A percentile compares a stretch with the other conserved stretches of the same genome.
phyloP scores from a whole-genome alignment of 192 early-diverging fungal genomes.

The Podila minutissima region DNA sequence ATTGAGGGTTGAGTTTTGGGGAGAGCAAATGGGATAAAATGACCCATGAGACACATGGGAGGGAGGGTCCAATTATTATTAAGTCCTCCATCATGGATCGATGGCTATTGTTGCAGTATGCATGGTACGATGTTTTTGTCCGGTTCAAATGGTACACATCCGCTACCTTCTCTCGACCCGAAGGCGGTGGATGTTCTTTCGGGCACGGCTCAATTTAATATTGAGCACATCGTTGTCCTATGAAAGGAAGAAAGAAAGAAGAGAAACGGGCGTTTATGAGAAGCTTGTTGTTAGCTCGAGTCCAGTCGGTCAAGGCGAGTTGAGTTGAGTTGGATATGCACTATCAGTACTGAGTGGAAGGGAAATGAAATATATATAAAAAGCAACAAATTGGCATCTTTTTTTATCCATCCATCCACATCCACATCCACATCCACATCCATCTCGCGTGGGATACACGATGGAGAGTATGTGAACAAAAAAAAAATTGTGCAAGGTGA shows the following conservation, averaged over 20 bases:
- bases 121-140: background rate
- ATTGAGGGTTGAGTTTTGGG: too few species aligned
- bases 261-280: background rate
- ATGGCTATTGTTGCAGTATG: constrained; percentile 1
- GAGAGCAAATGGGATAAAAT: too few species aligned
- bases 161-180: constrained; percentile 56
- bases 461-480: too few species aligned
- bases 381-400: too few species aligned
- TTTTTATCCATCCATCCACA: too few species aligned
- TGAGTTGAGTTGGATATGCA: too few species aligned
- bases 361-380: too few species aligned
- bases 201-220: constrained; percentile 50
- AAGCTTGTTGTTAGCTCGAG: background rate
- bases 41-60: too few species aligned
- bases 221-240: constrained; percentile 60
- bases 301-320: background rate
- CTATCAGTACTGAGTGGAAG: too few species aligned
- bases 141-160: background rate
- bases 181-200: constrained; percentile 55
- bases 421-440: too few species aligned
- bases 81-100: background rate
- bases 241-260: background rate
- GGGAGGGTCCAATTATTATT: background rate
- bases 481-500: too few species aligned
- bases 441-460: too few species aligned